Conservation (phyloP, 202 grass and related monocot species). For the Hordeum pubiflorum region DNA sequence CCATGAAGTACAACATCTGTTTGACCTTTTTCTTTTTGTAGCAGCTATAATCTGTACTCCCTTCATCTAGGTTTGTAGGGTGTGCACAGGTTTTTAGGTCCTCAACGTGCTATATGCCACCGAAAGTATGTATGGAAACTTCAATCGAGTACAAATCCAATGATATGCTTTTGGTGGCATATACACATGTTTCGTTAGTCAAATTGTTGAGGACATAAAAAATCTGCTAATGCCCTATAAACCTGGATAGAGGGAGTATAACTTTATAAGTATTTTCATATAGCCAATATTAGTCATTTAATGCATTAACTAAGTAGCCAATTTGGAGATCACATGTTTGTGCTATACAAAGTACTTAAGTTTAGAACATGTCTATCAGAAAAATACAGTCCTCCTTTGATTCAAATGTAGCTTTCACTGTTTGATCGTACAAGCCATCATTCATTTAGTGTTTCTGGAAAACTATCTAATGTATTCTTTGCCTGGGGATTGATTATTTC, state of each 20-base stretch:
- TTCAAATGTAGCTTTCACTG: slow-evolving; percentile 27
- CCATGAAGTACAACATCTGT: not conserved
- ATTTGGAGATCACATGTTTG: not conserved
- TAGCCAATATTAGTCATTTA: not conserved
- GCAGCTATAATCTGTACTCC: not conserved
- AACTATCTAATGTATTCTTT: not conserved
- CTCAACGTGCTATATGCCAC: not conserved
- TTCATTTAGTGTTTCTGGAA: slow-evolving; percentile 6
- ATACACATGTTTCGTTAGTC: not conserved
- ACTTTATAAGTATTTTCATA: not conserved
- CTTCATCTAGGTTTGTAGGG: not conserved
- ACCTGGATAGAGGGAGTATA: not conserved
- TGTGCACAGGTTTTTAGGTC: too few relatives aligned
- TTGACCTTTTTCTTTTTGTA: not conserved
- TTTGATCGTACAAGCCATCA: not conserved
- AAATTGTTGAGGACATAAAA: not conserved
- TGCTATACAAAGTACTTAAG: not conserved
- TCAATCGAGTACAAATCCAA: not conserved
- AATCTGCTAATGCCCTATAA: not conserved
- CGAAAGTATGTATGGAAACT: not conserved
- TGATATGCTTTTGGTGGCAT: not conserved
- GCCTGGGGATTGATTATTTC: not conserved
- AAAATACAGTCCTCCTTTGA: slow-evolving; percentile 18
- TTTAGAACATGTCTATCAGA: slow-evolving; percentile 6
- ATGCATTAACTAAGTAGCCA: not conserved